These are phyloP conservation scores for Grosmannia serpens DNA, from an alignment of 2,329 filamentous ascomycete species.

Conservation along the genomic window DNA sequence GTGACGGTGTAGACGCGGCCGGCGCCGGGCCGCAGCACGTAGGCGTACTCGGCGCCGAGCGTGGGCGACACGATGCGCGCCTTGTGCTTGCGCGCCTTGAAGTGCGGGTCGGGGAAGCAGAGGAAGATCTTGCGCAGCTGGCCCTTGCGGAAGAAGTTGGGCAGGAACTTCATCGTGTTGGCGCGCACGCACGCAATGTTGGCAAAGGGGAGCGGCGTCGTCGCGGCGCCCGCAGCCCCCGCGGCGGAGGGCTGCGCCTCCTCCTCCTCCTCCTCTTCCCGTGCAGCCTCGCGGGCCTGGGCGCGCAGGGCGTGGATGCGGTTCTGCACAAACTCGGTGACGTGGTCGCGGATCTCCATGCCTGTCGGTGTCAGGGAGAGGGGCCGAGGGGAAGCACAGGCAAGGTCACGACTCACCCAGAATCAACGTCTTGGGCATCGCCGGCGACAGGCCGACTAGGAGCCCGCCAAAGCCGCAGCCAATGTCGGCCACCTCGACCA, in stretches of 20 bases:
- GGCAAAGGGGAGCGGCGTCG: constrained; percentile 47
- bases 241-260: no score
- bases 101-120: constrained; percentile 97
- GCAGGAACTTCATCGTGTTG: constrained; percentile 99
- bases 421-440: constrained; percentile 70
- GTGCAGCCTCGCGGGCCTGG: constrained; percentile 32
- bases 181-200: constrained; percentile 83
- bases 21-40: constrained; percentile 60
- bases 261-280: neutral
- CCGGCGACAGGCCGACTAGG: constrained; percentile 71
- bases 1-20: constrained; percentile 94
- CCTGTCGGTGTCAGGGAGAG: constrained; percentile 34
- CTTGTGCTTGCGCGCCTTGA: constrained; percentile 96
- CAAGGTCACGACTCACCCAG: constrained; percentile 43
- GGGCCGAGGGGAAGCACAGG: constrained; percentile 3
- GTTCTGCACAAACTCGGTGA: constrained; percentile 82
- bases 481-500: constrained; percentile 86
- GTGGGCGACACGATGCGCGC: constrained; percentile 84
- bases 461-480: constrained; percentile 94
- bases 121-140: constrained; percentile 91
- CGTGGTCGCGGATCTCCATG: constrained; percentile 84
- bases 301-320: constrained; percentile 70
- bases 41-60: constrained; percentile 88
- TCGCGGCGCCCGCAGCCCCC: no score
- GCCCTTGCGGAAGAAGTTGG: constrained; percentile 78